Evolutionary conservation across 768 basidiomycete species (phyloP), one percentile per base, ranked within the genome.

Genomic region (Fibroporia radiculosa): DNA sequence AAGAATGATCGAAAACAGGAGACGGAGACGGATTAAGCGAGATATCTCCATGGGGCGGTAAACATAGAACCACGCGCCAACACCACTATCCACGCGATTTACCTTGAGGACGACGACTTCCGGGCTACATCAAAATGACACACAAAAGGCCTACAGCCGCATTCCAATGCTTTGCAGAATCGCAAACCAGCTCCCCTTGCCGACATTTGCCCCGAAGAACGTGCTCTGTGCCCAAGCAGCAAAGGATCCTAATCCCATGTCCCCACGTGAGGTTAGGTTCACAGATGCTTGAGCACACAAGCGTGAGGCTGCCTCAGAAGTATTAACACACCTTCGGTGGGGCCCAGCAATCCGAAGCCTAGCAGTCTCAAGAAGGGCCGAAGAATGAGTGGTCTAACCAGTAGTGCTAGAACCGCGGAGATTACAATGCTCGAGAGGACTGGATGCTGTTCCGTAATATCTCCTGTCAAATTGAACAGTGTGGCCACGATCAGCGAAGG

Each of bases 361-460:
- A 70, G 63, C 2, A 68, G 7, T 1, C 56, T 39, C 12, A 66
- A 41, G 4, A 68, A 13, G 6, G 57, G 62, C 12, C 63, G 60
- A 22, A 65, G 44, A 14, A 72, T 10, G 52, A 47, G 55, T 16
- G 11, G 6, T 40, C 65, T 62, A 2, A 66, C 66, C 35, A 66
- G 37, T 42, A 68, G 38, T 24, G 62, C 11, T 7, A 57, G 28
- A 10, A 53, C 51, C 4, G 29, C 56, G 5, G 54, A 44, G 16
- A 67, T 36, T 12, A 69, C 16, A 4, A 52, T 13, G 7, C 44
- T 39, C 6, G 47, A 42, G 11, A 62, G 31, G 14, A 40, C 39
- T 7, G 68, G 66, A 39, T 70, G 67, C 20, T 64, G 58, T 44
- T 70, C 67, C 1, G 52, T 53, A 6, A 70, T 39, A 33, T 69